Percentiles rank a stretch among this genome's conserved stretches.
phyloP scores from a whole-genome alignment of 257 asterid species.

The Solanum appendiculatum region DNA sequence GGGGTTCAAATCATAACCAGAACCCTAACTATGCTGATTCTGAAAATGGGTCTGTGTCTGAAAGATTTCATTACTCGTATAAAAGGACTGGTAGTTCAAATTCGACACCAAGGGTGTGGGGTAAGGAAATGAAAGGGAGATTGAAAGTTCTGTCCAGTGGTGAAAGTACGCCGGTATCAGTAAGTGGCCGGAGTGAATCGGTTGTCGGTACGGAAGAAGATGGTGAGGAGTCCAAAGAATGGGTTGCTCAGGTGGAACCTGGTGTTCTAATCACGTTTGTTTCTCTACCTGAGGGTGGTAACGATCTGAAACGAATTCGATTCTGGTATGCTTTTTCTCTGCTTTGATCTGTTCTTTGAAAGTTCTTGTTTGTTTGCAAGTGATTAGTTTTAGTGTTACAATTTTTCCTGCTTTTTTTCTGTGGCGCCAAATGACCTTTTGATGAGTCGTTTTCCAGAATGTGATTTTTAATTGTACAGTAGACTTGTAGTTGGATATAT shows the following conservation, averaged over 20 bases:
- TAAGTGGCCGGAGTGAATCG: slow-evolving; percentile 74
- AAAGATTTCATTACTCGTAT: slow-evolving; percentile 54
- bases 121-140: slow-evolving; percentile 56
- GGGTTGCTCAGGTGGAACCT: slow-evolving; percentile 99
- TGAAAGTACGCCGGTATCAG: slow-evolving; percentile 81
- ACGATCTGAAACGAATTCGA: slow-evolving; percentile 81
- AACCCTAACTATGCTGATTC: slow-evolving; percentile 38
- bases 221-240: slow-evolving; percentile 71
- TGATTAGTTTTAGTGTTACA: slow-evolving; percentile 21
- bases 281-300: slow-evolving; percentile 79
- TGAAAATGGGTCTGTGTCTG: slow-evolving; percentile 59
- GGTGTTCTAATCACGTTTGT: slow-evolving; percentile 88
- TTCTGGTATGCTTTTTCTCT: slow-evolving; percentile 49
- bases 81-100: slow-evolving; percentile 51
- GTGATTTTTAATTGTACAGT: slow-evolving; percentile 21
- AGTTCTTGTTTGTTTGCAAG: slow-evolving; percentile 34
- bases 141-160: slow-evolving; percentile 73
- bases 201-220: slow-evolving; percentile 52
- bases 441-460: slow-evolving; percentile 30
- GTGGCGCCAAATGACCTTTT: slow-evolving; percentile 1
- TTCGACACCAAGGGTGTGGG: slow-evolving; percentile 47
- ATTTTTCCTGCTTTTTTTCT: slow-evolving; percentile 12
- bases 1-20: slow-evolving; percentile 30
- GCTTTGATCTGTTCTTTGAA: slow-evolving; percentile 8
- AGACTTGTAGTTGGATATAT: slow-evolving; percentile 37